Evolutionary conservation across 1,284 basidiomycete genomes (phyloP), one percentile per base, ranked within the genome.

Genomic region (Fistulina hepatica): DNA sequence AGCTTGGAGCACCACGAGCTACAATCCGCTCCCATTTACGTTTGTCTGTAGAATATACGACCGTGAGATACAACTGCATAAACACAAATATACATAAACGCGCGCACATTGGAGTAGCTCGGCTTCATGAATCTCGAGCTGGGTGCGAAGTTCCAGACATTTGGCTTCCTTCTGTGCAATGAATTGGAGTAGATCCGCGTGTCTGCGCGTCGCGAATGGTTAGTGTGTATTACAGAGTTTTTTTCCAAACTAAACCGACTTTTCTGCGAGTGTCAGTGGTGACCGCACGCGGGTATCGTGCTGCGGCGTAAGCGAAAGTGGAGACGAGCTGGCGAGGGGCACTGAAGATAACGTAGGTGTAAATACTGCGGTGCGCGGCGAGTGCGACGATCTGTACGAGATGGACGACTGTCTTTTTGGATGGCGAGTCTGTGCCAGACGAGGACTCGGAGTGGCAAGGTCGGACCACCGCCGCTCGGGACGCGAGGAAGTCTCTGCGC

Each of bases 151-250:
- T 42, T 88, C 83, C 30, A 85, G 68, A 46, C 81, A 85, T 55
- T 76, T 81, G 1, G 80, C 72, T 52, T 88, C 83, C 47, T 86
- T 86, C 57, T 85, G 81, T 0, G 83, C 83, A 39, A 88, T 86
- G 47, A 78, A 80, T 21, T 71, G 76, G 13, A 86, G 59, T 4
- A 86, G 61, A 43, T 85, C 83, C 12, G 77, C 73, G 49, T 88
- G 80, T 51, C 83, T 86, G n/a, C n/a, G n/a, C n/a, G n/a, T n/a
- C n/a, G 41, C 33, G 34, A 21, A 37, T 21, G 21, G 23, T 27
- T 23, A 13, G 11, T 15, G 11, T 21, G 23, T 31, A 26, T 33
- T 13, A 36, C 30, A 23, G 15, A 25, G 43, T 36, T 5, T 23
- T 13, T 20, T 12, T 15, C 16, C n/a, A n/a, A 19, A 21, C 4